Conservation (phyloP, 2,329 filamentous ascomycete genomes). For the Aspergillus brasiliensis region DNA sequence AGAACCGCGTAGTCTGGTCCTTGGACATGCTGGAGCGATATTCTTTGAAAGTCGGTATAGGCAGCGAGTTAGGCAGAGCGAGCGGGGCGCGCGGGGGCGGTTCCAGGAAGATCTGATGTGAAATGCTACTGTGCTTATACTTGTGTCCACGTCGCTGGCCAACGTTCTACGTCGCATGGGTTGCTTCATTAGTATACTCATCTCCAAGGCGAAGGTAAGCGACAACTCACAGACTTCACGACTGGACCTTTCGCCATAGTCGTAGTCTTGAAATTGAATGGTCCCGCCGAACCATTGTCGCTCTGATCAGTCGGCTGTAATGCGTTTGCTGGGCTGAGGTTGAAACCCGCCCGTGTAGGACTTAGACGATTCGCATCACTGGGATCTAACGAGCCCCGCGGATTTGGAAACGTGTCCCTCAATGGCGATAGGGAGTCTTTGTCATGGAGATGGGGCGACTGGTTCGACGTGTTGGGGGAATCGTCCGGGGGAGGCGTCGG, state of each 20-base stretch:
- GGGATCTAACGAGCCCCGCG: constrained; percentile 23
- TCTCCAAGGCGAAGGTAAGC: not conserved
- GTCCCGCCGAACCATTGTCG: constrained; percentile 49
- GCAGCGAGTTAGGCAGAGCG: constrained; percentile 85
- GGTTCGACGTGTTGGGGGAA: constrained; percentile 27
- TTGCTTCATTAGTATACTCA: constrained; percentile 16
- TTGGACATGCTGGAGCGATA: constrained; percentile 86
- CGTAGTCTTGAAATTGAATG: constrained; percentile 94
- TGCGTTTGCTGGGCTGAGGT: constrained; percentile 34
- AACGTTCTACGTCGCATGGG: constrained; percentile 64
- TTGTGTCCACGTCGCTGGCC: constrained; percentile 92
- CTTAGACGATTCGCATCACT: constrained; percentile 32
- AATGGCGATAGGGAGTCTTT: constrained; percentile 52
- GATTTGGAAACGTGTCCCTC: constrained; percentile 38
- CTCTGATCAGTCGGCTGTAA: constrained; percentile 30
- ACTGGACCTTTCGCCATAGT: constrained; percentile 73
- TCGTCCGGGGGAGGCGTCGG: constrained; percentile 65
- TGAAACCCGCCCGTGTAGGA: constrained; percentile 40
- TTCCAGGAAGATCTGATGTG: constrained; percentile 95
- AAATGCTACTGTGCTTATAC: constrained; percentile 96
- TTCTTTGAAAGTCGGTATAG: constrained; percentile 85
- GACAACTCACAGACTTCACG: constrained; percentile 67
- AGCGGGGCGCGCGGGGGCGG: constrained; percentile 82
- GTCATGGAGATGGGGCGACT: constrained; percentile 38
- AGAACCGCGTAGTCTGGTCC: constrained; percentile 79